A percentile compares a stretch with the other conserved stretches of the same genome.
phyloP scores from a whole-genome alignment of 306 rosid species.

The Sicyos edulis region DNA sequence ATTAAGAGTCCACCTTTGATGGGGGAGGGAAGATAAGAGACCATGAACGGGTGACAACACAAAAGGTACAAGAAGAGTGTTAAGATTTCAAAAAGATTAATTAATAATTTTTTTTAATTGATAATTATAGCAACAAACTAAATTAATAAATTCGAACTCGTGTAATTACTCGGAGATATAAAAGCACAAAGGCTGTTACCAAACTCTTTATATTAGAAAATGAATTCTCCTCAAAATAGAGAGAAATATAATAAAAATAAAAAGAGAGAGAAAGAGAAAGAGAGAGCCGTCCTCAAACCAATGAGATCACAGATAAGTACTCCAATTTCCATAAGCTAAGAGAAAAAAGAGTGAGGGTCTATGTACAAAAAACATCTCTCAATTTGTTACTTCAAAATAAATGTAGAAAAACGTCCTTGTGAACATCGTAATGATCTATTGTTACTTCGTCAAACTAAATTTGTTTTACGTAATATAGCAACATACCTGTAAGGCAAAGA shows the following conservation, averaged over 20 bases:
- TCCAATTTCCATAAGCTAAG: conserved; percentile 12
- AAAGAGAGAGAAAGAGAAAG: too few relatives aligned
- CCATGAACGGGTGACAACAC: not conserved
- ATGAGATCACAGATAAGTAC: not conserved
- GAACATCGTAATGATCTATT: not conserved
- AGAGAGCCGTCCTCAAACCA: not conserved
- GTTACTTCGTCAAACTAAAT: not conserved
- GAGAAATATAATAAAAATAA: not conserved
- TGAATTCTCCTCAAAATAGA: not conserved
- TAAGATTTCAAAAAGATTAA: not conserved
- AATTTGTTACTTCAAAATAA: conserved; percentile 8
- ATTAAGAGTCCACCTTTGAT: not conserved
- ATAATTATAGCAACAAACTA: not conserved
- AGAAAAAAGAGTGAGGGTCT: not conserved
- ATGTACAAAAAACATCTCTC: not conserved
- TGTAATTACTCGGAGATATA: not conserved
- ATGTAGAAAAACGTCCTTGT: not conserved
- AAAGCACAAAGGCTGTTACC: not conserved
- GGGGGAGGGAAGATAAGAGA: not conserved
- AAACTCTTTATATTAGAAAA: not conserved
- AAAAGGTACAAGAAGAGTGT: not conserved
- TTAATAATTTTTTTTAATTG: too few relatives aligned
- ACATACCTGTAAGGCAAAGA: conserved; percentile 97
- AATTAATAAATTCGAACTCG: not conserved
- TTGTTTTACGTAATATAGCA: not conserved